Percentiles rank a stretch among this genome's conserved stretches.
Conservation (phyloP, 2,329 filamentous ascomycete genomes). For the Penicillium crustosum region DNA sequence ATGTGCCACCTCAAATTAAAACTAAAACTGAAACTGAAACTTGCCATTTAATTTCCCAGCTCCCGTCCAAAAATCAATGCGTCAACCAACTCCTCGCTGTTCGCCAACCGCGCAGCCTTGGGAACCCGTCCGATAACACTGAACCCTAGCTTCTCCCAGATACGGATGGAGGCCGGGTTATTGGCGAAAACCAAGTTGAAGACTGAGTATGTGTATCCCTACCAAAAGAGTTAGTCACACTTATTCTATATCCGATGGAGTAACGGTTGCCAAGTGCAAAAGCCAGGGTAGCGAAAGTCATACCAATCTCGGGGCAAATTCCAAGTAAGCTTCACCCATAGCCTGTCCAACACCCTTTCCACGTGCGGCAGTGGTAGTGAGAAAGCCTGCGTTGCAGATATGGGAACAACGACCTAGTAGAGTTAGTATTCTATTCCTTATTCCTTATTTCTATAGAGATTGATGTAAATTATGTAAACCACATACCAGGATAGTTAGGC, state of each 20-base stretch:
- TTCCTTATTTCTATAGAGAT: background rate
- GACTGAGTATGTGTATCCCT: constrained; percentile 45
- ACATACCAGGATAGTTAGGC: constrained; percentile 43
- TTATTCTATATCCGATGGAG: background rate
- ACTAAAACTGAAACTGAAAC: background rate
- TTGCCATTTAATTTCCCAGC: constrained; percentile 22
- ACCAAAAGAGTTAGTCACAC: constrained; percentile 1
- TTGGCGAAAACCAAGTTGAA: constrained; percentile 45
- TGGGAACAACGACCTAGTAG: constrained; percentile 40
- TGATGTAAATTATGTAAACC: background rate
- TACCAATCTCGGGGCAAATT: constrained; percentile 41
- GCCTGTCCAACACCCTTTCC: constrained; percentile 37
- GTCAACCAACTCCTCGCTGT: constrained; percentile 40
- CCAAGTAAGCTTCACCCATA: constrained; percentile 40
- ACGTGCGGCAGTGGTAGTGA: constrained; percentile 35
- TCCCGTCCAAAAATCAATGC: constrained; percentile 41
- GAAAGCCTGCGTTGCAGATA: constrained; percentile 41
- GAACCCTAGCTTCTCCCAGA: constrained; percentile 43
- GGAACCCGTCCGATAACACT: constrained; percentile 40
- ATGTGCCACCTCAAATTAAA: background rate
- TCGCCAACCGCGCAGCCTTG: constrained; percentile 35
- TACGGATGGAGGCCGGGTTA: constrained; percentile 40
- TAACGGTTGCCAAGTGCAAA: background rate
- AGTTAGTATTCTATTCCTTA: background rate
- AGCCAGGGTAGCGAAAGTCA: background rate